Conservation (phyloP, 495 filamentous ascomycete genomes). For the Cercophora sp. region DNA sequence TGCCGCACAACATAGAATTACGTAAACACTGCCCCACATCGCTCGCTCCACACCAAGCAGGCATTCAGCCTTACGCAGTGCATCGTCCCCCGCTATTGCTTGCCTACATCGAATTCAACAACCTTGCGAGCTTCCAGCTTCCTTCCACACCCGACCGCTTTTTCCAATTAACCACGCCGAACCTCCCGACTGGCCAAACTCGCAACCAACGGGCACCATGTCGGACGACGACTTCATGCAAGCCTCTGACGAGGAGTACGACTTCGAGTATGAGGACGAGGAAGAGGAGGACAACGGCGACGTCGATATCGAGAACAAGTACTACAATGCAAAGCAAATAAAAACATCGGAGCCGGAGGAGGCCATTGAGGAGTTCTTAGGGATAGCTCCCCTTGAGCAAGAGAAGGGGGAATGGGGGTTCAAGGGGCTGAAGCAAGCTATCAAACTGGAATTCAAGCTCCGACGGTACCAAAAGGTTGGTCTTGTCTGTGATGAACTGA, state of each 20-base stretch:
- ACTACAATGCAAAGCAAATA: slow-evolving; percentile 98
- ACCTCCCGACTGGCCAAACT: too few relatives aligned
- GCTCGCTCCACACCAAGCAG: slow-evolving; percentile 2
- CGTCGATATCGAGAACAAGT: slow-evolving; percentile 97
- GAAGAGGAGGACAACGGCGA: slow-evolving; percentile 85
- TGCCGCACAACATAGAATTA: too few relatives aligned
- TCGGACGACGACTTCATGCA: slow-evolving; percentile 99
- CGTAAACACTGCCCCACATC: slow-evolving; percentile 27
- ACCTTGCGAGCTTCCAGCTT: not conserved
- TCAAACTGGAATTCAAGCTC: slow-evolving; percentile 93
- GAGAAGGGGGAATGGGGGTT: slow-evolving; percentile 99
- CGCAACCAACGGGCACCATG: slow-evolving; percentile 60
- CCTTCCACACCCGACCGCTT: too few relatives aligned
- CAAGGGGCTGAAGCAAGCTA: slow-evolving; percentile 95
- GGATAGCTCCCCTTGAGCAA: slow-evolving; percentile 71
- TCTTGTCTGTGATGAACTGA: not conserved
- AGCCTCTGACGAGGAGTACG: slow-evolving; percentile 93
- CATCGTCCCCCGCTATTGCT: not conserved
- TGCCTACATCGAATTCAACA: not conserved
- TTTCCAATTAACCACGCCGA: too few relatives aligned
- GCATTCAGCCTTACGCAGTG: slow-evolving; percentile 27
- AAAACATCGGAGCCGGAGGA: slow-evolving; percentile 83
- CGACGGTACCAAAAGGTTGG: slow-evolving; percentile 75
- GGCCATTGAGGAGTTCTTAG: slow-evolving; percentile 87
- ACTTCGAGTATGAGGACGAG: slow-evolving; percentile 92